These are phyloP conservation scores for Eutrema salsugineum DNA, from an alignment of 441 rosid species.

Conservation along the genomic window DNA sequence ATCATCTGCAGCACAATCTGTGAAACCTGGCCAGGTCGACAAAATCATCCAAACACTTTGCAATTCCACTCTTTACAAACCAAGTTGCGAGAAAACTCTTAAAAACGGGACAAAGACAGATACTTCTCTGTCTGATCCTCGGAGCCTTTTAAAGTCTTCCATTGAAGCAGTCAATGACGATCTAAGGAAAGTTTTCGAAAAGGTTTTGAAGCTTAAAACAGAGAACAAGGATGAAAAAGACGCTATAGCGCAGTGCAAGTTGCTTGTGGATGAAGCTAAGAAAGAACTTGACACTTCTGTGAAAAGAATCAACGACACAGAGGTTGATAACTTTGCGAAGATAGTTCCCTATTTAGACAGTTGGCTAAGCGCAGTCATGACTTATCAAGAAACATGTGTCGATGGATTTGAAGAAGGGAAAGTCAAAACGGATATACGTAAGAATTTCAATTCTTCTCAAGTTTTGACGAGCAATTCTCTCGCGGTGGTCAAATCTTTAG, in stretches of 20 bases:
- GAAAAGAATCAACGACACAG: constrained; percentile 21
- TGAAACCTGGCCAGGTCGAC: constrained; percentile 20
- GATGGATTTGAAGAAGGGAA: constrained; percentile 76
- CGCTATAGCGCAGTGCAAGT: constrained; percentile 56
- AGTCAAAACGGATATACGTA: constrained; percentile 44
- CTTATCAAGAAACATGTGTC: constrained; percentile 66
- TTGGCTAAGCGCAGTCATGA: constrained; percentile 73
- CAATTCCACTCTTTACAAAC: constrained; percentile 42
- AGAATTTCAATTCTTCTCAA: constrained; percentile 36
- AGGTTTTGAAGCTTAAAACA: constrained; percentile 33
- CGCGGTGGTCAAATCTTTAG: constrained; percentile 43
- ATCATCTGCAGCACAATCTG: background rate
- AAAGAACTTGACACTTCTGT: constrained; percentile 41
- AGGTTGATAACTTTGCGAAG: constrained; percentile 21
- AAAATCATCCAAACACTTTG: constrained; percentile 49
- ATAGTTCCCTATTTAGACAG: constrained; percentile 40
- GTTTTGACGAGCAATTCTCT: constrained; percentile 68
- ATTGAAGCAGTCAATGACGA: constrained; percentile 45
- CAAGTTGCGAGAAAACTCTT: constrained; percentile 44
- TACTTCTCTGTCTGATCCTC: constrained; percentile 35
- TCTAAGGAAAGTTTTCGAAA: constrained; percentile 32
- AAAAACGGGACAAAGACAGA: constrained; percentile 23
- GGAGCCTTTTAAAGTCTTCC: constrained; percentile 43
- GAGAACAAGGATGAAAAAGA: constrained; percentile 40
- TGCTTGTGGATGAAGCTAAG: constrained; percentile 42